These are phyloP conservation scores for Lotmaria passim DNA, from an alignment of 208 protist genomes.

Conservation along the genomic window DNA sequence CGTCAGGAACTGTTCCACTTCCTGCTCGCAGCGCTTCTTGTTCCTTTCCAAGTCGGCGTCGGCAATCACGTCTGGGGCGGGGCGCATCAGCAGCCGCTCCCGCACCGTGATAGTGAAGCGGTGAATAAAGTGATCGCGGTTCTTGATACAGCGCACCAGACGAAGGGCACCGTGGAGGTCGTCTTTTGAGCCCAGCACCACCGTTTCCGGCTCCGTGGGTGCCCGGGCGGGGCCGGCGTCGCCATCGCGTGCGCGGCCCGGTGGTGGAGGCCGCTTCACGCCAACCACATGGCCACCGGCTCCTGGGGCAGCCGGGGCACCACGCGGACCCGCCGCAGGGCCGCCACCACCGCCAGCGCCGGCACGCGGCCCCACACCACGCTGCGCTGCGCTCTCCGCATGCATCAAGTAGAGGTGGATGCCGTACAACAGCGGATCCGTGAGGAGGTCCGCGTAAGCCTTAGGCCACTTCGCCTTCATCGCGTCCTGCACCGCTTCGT, in stretches of 20 bases:
- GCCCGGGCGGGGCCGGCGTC: not conserved
- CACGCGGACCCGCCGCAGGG: not conserved
- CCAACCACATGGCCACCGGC: not conserved
- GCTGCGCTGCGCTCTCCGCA: conserved; percentile 18
- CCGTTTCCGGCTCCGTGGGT: conserved; percentile 5
- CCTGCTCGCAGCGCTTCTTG: conserved; percentile 34
- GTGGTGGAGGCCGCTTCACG: conserved; percentile 11
- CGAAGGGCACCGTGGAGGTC: conserved; percentile 47
- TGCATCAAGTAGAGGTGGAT: conserved; percentile 42
- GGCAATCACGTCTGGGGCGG: conserved; percentile 17
- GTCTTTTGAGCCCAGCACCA: conserved; percentile 23
- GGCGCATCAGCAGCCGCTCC: conserved; percentile 40
- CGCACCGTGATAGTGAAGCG: conserved; percentile 39
- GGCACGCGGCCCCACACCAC: conserved; percentile 5
- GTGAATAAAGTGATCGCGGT: conserved; percentile 36
- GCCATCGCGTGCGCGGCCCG: not conserved
- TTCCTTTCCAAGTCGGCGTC: conserved; percentile 35
- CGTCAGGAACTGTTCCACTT: conserved; percentile 40
- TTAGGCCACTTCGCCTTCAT: conserved; percentile 21
- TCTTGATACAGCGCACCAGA: conserved; percentile 37
- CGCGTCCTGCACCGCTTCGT: conserved; percentile 19
- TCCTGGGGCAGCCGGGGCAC: not conserved
- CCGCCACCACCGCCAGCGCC: not conserved
- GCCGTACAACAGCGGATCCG: conserved; percentile 29
- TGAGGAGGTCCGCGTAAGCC: conserved; percentile 15